Evolutionary conservation across 164 flowering plant species (phyloP).

Genomic region (Umbilicus rupestris): DNA sequence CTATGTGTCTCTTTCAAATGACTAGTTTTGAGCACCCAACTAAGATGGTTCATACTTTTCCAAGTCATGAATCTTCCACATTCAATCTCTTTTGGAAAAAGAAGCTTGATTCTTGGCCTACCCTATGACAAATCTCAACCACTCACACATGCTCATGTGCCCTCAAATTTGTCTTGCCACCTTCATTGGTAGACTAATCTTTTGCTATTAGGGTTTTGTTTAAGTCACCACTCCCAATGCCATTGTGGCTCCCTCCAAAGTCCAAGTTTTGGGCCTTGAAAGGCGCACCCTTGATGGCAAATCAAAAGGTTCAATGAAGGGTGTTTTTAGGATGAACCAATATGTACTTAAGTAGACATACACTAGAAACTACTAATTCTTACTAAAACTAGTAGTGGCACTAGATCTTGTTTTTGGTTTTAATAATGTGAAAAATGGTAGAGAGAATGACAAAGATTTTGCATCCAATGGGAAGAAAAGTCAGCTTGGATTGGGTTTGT

Average conservation of each 20-base stretch:
- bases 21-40: not conserved
- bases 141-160: not conserved
- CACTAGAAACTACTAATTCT: too few relatives aligned
- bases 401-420: too few relatives aligned
- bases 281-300: not conserved
- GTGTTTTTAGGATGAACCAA: too few relatives aligned
- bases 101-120: not conserved
- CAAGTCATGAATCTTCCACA: not conserved
- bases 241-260: not conserved
- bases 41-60: conserved; percentile 1
- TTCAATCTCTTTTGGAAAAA: not conserved
- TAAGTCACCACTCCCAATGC: conserved; percentile 1
- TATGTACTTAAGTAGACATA: too few relatives aligned
- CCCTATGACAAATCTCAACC: not conserved
- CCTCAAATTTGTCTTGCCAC: not conserved
- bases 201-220: not conserved
- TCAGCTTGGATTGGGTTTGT: not conserved
- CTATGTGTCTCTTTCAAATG: not conserved
- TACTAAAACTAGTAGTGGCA: too few relatives aligned
- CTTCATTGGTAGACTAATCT: not conserved
- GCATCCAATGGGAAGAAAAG: not conserved
- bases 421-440: not conserved
- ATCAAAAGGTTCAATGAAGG: not conserved
- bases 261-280: not conserved
- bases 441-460: not conserved